Conservation (phyloP, 768 basidiomycete species). For the Hirschioporus abietinus region DNA sequence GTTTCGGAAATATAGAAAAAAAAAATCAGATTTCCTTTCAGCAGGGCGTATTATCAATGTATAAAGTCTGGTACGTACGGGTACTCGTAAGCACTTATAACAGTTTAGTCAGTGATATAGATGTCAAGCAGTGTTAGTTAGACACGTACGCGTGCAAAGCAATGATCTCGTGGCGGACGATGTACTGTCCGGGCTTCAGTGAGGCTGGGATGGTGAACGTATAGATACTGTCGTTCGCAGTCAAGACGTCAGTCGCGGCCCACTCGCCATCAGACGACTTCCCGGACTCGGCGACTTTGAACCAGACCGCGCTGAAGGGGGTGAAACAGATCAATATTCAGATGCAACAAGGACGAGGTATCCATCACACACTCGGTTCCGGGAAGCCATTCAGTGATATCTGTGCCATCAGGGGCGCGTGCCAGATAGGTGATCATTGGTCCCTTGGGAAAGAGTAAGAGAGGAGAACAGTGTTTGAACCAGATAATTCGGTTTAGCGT, state of each 20-base stretch:
- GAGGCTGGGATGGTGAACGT: conserved; percentile 43
- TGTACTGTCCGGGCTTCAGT: conserved; percentile 42
- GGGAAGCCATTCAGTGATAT: conserved; percentile 39
- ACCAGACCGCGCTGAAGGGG: conserved; percentile 43
- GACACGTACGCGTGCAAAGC: background rate
- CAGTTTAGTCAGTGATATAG: background rate
- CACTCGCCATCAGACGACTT: conserved; percentile 39
- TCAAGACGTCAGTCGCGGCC: conserved; percentile 38
- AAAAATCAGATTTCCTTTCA: no score
- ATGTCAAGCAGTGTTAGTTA: background rate
- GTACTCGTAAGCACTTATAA: background rate
- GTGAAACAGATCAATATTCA: background rate
- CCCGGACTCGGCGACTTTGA: conserved; percentile 45
- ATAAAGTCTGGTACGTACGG: background rate
- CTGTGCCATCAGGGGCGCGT: conserved; percentile 30
- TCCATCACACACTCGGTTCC: conserved; percentile 29
- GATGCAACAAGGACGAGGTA: background rate
- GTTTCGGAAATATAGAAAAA: background rate
- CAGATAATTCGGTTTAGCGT: background rate
- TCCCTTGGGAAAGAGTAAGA: conserved; percentile 22
- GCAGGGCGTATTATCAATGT: no score
- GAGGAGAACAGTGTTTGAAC: background rate
- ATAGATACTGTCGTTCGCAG: conserved; percentile 35
- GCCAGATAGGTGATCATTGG: conserved; percentile 45
- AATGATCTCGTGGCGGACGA: conserved; percentile 41